Evolutionary conservation across 306 rosid species (phyloP).

Genomic region (Urtica urens): DNA sequence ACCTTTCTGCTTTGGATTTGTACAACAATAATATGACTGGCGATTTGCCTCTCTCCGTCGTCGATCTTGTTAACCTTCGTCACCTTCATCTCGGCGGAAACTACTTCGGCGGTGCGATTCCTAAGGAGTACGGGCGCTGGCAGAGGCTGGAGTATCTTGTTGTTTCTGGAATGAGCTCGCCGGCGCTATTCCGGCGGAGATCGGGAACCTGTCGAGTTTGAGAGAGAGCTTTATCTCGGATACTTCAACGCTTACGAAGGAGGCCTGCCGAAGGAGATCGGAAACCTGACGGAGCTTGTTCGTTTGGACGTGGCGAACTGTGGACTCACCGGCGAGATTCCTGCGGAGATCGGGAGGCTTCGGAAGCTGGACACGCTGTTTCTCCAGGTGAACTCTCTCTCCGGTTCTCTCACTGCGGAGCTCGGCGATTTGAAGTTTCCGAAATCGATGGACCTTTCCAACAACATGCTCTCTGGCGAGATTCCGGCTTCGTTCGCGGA

Average conservation of each 20-base stretch:
- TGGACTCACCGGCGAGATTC: constrained; percentile 67
- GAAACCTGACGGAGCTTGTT: constrained; percentile 54
- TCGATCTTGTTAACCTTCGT: constrained; percentile 40
- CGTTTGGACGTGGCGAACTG: constrained; percentile 81
- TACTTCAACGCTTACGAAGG: constrained; percentile 44
- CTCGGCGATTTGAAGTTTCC: constrained; percentile 57
- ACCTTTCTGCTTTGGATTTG: constrained; percentile 54
- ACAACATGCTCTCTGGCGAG: constrained; percentile 62
- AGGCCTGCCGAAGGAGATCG: constrained; percentile 72
- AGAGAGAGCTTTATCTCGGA: constrained; percentile 70
- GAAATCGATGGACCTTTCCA: constrained; percentile 89
- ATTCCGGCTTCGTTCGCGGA: constrained; percentile 52
- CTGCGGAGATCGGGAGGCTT: constrained; percentile 56
- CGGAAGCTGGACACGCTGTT: constrained; percentile 76
- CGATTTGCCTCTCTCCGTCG: constrained; percentile 42
- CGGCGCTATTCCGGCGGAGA: constrained; percentile 62
- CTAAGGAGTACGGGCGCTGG: constrained; percentile 58
- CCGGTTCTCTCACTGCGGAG: constrained; percentile 60
- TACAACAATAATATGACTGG: constrained; percentile 86
- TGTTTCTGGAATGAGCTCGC: constrained; percentile 63
- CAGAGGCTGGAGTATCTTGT: constrained; percentile 54
- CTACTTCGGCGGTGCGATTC: constrained; percentile 69
- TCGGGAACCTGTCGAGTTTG: constrained; percentile 56
- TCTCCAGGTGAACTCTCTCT: constrained; percentile 78
- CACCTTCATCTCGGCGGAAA: constrained; percentile 88